phyloP scores from a whole-genome alignment of 306 rosid species.

The Pyrus communis region DNA sequence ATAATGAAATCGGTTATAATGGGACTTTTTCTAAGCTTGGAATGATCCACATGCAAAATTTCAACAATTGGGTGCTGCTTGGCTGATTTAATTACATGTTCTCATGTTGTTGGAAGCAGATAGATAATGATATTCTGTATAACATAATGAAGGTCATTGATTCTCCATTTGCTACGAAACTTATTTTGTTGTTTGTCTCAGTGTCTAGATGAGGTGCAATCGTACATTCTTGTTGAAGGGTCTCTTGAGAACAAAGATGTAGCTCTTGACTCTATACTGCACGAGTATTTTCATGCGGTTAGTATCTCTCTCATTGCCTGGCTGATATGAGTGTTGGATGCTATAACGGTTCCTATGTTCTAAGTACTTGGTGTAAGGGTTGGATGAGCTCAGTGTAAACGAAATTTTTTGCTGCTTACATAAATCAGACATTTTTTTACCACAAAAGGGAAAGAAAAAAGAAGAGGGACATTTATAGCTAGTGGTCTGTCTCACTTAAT shows the following conservation, averaged over 20 bases:
- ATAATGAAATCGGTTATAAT: neutral
- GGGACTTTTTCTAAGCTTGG: neutral
- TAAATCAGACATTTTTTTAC: neutral
- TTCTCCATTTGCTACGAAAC: neutral
- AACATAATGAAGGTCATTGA: neutral
- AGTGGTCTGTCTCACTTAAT: neutral
- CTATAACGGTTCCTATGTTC: neutral
- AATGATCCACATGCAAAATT: neutral
- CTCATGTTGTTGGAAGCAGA: neutral
- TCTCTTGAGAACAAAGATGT: conserved; percentile 32
- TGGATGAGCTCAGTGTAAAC: neutral
- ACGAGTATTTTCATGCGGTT: conserved; percentile 60
- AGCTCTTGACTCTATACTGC: conserved; percentile 37
- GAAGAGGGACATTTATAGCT: neutral
- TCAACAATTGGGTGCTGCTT: neutral
- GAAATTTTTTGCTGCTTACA: neutral
- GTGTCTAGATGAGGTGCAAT: conserved; percentile 83
- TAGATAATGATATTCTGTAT: neutral
- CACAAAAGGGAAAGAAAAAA: neutral
- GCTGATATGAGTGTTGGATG: neutral
- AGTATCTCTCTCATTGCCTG: conserved; percentile 24
- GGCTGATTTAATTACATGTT: neutral
- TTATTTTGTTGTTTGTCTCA: conserved; percentile 30
- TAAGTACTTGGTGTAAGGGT: neutral
- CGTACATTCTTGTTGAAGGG: conserved; percentile 73